Evolutionary conservation across 2,329 filamentous ascomycete species (phyloP).

Genomic region (Trichoderma sp.): DNA sequence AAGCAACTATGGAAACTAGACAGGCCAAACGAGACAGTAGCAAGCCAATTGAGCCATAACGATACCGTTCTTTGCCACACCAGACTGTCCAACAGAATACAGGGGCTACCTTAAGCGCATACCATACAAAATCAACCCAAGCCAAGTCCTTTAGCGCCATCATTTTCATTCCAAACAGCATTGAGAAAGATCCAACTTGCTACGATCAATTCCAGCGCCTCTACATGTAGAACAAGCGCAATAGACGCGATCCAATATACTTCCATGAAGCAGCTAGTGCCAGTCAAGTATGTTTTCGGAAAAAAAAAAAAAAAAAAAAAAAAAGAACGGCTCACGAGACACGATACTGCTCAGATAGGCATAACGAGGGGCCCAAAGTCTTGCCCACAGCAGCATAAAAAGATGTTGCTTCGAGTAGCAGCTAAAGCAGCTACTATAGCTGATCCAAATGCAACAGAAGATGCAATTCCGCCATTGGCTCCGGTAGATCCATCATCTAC

Average conservation of each 20-base stretch:
- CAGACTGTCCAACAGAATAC: neutral
- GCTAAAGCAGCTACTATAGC: neutral
- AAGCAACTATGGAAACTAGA: neutral
- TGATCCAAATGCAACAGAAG: neutral
- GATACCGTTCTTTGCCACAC: neutral
- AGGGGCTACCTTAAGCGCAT: neutral
- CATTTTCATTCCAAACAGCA: neutral
- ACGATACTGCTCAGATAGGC: neutral
- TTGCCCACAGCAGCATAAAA: neutral
- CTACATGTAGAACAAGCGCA: neutral
- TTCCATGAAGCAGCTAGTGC: neutral
- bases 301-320: neutral
- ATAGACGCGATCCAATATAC: neutral
- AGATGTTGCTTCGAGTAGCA: neutral
- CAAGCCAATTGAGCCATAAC: neutral
- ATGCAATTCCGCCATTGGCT: neutral
- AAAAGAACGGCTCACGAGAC: neutral
- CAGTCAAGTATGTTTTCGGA: neutral
- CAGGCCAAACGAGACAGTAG: neutral
- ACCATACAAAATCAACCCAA: neutral
- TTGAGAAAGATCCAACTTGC: neutral
- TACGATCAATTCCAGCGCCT: neutral
- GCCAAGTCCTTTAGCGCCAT: neutral
- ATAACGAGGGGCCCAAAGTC: neutral
- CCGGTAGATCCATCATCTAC: neutral